phyloP scores from a whole-genome alignment of 192 early-diverging fungal genomes.

The Entrophospora sp. region DNA sequence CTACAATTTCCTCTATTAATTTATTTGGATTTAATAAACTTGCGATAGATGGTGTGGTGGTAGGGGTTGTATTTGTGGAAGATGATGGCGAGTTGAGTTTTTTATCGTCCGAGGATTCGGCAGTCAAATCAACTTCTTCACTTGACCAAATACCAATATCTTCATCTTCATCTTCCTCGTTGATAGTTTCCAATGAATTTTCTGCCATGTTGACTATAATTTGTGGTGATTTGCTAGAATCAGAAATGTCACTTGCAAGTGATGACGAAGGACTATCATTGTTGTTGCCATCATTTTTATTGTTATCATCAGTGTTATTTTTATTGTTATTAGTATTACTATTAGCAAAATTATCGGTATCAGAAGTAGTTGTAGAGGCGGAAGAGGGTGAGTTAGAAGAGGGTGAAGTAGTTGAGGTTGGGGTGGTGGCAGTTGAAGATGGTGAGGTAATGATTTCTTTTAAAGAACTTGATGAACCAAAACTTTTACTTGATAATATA shows the following conservation, averaged over 20 bases:
- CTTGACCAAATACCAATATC: slow-evolving; percentile 23
- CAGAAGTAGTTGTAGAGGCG: too few relatives aligned
- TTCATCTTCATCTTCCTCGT: slow-evolving; percentile 19
- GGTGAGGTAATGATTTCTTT: slow-evolving; percentile 7
- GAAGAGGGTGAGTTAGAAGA: too few relatives aligned
- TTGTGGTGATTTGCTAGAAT: background rate
- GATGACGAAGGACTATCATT: background rate
- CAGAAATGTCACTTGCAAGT: slow-evolving; percentile 15
- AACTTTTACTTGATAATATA: slow-evolving; percentile 14
- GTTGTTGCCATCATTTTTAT: too few relatives aligned
- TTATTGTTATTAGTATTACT: too few relatives aligned
- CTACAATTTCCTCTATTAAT: background rate
- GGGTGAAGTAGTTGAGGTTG: too few relatives aligned
- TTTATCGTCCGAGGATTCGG: slow-evolving; percentile 2
- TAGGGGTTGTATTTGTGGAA: background rate
- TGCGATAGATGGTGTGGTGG: too few relatives aligned
- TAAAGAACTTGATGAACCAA: slow-evolving; percentile 6
- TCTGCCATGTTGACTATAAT: background rate
- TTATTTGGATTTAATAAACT: background rate
- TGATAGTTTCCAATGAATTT: slow-evolving; percentile 12
- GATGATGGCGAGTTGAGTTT: background rate
- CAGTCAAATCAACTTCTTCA: slow-evolving; percentile 21
- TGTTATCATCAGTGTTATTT: too few relatives aligned
- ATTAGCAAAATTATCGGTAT: too few relatives aligned
- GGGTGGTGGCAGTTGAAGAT: background rate